Base-by-base conservation (phyloP, 1,284 basidiomycete species). In the Takashimella tepidaria region DNA sequence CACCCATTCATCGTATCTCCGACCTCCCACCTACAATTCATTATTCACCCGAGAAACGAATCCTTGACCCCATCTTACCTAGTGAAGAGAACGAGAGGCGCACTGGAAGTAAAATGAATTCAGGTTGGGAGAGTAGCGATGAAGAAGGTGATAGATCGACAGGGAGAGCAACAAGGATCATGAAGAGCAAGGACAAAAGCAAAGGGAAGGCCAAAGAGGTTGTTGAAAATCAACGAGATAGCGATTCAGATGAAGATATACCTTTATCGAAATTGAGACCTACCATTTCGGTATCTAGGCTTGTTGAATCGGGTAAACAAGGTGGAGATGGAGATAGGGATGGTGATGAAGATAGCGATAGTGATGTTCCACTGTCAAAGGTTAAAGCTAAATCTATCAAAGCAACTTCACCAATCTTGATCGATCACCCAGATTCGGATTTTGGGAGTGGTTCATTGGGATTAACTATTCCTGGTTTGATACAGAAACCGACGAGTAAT, bases 241-340 rank as follows among this genome's bases (percentile, higher is more conserved):
- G 60, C 25, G 49, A 48, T 4, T 59, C 56, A 4, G 62, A 60
- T 3, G 61, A 64, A 41, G 66, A 68, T 27, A 57, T 66, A 12
- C 66, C 67, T 3, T 55, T 69, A 8, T 62, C 66, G 3, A 41
- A 53, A 11, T 48, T 67, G n/a, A 50, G 50, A n/a, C 60, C 59
- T 12, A 41, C 31, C 10, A 37, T 37, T 37, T 37, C 31, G 16
- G 31, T 8, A 8, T 37, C 31, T 8, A 8, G 31, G 16, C n/a
- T n/a, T n/a, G n/a, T n/a, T n/a, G n/a, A n/a, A n/a, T n/a, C n/a
- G n/a, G n/a, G n/a, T n/a, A n/a, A 42, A 20, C 6, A 4, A n/a
- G 31, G 26, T 45, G n/a, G n/a, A n/a, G 31, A 37, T 16, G 31
- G 31, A 37, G 31, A 37, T 37, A 37, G 31, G 8, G 8, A 37